Evolutionary conservation across 306 rosid genomes (phyloP).

Genomic region (Argentina anserina): DNA sequence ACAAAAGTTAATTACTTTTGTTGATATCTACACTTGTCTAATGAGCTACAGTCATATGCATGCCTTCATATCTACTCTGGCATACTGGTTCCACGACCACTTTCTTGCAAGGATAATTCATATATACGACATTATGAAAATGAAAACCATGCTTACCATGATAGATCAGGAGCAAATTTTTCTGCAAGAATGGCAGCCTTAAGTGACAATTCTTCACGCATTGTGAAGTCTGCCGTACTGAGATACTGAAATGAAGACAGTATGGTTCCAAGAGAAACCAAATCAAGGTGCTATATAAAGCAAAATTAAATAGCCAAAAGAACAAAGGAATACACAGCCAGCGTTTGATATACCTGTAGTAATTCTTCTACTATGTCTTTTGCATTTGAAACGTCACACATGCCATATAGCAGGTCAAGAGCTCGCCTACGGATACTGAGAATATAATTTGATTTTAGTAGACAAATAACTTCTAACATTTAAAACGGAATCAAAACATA

Average conservation of each 20-base stretch:
- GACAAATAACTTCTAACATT: constrained; percentile 8
- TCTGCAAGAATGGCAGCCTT: constrained; percentile 99
- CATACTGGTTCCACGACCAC: background rate
- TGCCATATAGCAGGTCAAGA: constrained; percentile 97
- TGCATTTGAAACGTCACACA: constrained; percentile 99
- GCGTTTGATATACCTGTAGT: constrained; percentile 61
- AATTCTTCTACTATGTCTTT: constrained; percentile 98
- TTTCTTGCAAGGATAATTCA: background rate
- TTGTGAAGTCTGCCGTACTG: constrained; percentile 94
- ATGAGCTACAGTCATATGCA: background rate
- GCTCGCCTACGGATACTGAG: constrained; percentile 98
- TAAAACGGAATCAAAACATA: background rate
- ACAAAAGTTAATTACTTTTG: too few relatives aligned
- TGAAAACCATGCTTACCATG: constrained; percentile 56
- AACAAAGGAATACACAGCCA: background rate
- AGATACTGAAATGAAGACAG: constrained; percentile 74
- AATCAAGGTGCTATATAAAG: background rate
- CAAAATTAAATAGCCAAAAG: background rate
- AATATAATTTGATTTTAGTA: constrained; percentile 21
- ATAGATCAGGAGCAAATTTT: constrained; percentile 98
- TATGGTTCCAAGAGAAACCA: constrained; percentile 22
- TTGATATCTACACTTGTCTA: too few relatives aligned
- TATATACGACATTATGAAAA: background rate
- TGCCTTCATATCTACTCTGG: background rate
- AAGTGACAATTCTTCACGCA: constrained; percentile 97